These are phyloP conservation scores for Plicaturopsis crispa DNA, from an alignment of 768 basidiomycete genomes.

Conservation along the genomic window DNA sequence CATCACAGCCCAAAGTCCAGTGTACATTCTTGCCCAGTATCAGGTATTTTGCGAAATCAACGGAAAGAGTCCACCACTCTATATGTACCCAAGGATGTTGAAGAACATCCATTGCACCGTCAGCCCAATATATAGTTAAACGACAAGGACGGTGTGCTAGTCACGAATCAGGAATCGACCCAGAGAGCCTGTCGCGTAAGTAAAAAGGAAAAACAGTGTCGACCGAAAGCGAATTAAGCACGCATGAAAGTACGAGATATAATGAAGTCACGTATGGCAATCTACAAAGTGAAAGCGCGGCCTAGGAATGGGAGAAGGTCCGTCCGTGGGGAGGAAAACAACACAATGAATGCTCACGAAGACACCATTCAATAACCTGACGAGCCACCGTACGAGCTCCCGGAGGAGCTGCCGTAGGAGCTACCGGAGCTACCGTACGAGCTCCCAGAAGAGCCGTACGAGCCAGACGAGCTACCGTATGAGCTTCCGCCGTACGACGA, in stretches of 20 bases:
- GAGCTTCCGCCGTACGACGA: slow-evolving; percentile 7
- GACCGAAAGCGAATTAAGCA: slow-evolving; percentile 33
- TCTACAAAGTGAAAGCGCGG: slow-evolving; percentile 25
- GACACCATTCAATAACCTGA: slow-evolving; percentile 3
- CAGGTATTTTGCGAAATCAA: too few species aligned
- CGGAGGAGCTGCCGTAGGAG: slow-evolving; percentile 6
- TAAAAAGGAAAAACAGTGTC: slow-evolving; percentile 22
- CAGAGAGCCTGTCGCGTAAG: slow-evolving; percentile 23
- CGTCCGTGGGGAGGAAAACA: slow-evolving; percentile 14
- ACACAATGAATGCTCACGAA: too few species aligned
- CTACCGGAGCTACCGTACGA: neutral
- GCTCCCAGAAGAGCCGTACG: slow-evolving; percentile 18
- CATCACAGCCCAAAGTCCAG: too few species aligned
- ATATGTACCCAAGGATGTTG: neutral
- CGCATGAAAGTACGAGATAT: slow-evolving; percentile 16
- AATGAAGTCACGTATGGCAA: slow-evolving; percentile 27
- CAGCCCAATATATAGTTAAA: slow-evolving; percentile 1
- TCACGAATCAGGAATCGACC: slow-evolving; percentile 18
- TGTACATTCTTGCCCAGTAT: too few species aligned
- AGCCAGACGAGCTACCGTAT: slow-evolving; percentile 17
- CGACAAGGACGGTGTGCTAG: slow-evolving; percentile 1
- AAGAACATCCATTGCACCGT: slow-evolving; percentile 11
- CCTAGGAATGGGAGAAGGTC: slow-evolving; percentile 16
- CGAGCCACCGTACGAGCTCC: slow-evolving; percentile 1
- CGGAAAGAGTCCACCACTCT: neutral